Conservation (phyloP, 768 basidiomycete species). For the Rhodosporidiobolus sp. region DNA sequence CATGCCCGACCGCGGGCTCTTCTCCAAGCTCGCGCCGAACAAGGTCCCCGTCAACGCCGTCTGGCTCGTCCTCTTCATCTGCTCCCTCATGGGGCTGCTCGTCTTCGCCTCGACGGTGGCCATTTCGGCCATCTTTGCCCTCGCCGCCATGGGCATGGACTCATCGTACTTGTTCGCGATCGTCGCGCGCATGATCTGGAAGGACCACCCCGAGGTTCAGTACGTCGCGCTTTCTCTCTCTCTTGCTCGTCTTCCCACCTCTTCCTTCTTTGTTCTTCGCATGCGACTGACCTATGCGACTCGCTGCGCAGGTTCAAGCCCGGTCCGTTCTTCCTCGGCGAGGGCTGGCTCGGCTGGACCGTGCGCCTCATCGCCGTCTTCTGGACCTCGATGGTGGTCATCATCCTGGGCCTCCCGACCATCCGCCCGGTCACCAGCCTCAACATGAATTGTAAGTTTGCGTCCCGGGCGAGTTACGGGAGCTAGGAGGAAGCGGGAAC, state of each 20-base stretch:
- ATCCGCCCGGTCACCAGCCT: constrained; percentile 19
- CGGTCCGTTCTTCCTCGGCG: constrained; percentile 49
- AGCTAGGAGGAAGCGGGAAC: too few species aligned
- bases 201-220: constrained; percentile 40
- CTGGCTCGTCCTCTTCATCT: constrained; percentile 43
- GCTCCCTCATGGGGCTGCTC: constrained; percentile 35
- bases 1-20: constrained; percentile 63
- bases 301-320: constrained; percentile 43
- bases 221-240: not conserved
- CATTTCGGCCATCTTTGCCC: constrained; percentile 43
- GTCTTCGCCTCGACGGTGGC: constrained; percentile 41
- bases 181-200: constrained; percentile 39
- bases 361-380: constrained; percentile 20
- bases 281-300: not conserved
- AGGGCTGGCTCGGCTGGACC: constrained; percentile 14
- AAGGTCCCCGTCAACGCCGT: constrained; percentile 58
- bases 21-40: constrained; percentile 66
- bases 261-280: too few species aligned
- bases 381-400: constrained; percentile 47
- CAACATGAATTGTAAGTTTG: constrained; percentile 33
- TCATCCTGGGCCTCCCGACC: constrained; percentile 45
- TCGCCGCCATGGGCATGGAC: constrained; percentile 38
- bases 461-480: too few species aligned
- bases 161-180: constrained; percentile 39
- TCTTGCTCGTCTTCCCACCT: too few species aligned